Evolutionary conservation across 2,329 filamentous ascomycete species (phyloP).

Genomic region (Chrysoporthe cubensis): DNA sequence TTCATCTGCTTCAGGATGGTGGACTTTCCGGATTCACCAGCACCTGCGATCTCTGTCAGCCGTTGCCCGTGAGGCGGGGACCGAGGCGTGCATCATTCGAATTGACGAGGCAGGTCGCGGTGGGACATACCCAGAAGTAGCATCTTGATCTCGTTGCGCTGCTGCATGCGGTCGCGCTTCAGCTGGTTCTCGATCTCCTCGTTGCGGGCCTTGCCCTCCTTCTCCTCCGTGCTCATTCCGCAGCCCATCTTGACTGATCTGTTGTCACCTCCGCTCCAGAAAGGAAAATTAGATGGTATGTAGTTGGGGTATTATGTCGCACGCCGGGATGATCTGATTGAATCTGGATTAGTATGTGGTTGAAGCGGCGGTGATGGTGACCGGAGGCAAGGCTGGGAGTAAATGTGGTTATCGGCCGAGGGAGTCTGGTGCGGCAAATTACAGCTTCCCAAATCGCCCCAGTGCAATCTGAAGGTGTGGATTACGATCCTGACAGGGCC

Average conservation of each 20-base stretch:
- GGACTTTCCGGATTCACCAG: conserved; percentile 96
- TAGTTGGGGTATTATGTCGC: neutral
- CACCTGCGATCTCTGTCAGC: conserved; percentile 61
- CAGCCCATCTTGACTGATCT: conserved; percentile 85
- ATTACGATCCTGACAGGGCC: neutral
- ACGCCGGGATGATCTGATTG: conserved; percentile 6
- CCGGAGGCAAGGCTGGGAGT: neutral
- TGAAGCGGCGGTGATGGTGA: neutral
- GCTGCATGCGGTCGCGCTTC: conserved; percentile 97
- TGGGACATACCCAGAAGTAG: conserved; percentile 81
- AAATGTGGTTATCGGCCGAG: neutral
- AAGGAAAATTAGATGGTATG: conserved; percentile 2
- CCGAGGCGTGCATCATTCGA: conserved; percentile 5
- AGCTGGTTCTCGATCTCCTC: conserved; percentile 99
- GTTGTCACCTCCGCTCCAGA: conserved; percentile 26
- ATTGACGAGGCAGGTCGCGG: neutral
- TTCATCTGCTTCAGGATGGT: conserved; percentile 98
- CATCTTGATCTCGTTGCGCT: conserved; percentile 99
- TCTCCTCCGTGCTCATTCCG: conserved; percentile 99
- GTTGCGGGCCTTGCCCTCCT: conserved; percentile 99
- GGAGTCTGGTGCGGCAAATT: conserved; percentile 1
- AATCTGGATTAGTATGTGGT: conserved; percentile 10
- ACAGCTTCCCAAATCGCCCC: neutral
- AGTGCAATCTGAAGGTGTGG: neutral
- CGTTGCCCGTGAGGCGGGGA: neutral